Base-by-base conservation (phyloP, 768 basidiomycete species). In the Leccinum boreale region DNA sequence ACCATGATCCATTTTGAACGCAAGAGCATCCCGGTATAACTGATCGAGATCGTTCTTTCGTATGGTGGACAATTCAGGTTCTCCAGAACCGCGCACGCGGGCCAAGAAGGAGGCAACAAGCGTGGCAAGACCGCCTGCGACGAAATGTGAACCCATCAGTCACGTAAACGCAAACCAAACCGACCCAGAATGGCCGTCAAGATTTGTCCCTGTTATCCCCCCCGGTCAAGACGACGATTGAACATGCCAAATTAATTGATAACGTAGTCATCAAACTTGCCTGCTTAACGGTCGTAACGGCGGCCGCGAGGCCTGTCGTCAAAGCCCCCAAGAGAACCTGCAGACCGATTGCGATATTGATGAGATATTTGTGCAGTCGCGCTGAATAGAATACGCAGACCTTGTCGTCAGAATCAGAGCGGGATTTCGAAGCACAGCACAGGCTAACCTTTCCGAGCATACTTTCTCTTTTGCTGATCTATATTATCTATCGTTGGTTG, bases 31-130 rank as follows among this genome's bases (percentile, higher is more conserved):
- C 29, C 89, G 84, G 23, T 90, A 72, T 62, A 84, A 91, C 19
- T 84, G 78, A 28, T 88, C 84, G 1, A 90, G 75, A 57, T 86
- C 84, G 58, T 85, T 83, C 3, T 75, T 76, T 9, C 82, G 80
- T 2, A 73, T 67, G 35, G 77, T 75, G 1, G 86, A 87, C 17
- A 79, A 53, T 59, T 90, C 86, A 2, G 89, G 89, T 62, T 90
- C 89, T 42, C 81, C 81, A 0, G 86, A 83, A 6, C 87, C 86
- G 28, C 87, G 82, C 28, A 81, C 78, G 15, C 85, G 82, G 3
- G 89, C 89, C 24, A 91, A 77, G 69, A 86, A 90, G 2, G 87
- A 85, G 15, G 89, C 87, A 14, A 85, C 79, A 19, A 90, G 24
- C 0, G 89, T 91, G 4, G 87, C 70, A 12, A 86, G 56, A n/a